Base-by-base conservation (phyloP, 495 filamentous ascomycete genomes). In the Penicillium silybi region DNA sequence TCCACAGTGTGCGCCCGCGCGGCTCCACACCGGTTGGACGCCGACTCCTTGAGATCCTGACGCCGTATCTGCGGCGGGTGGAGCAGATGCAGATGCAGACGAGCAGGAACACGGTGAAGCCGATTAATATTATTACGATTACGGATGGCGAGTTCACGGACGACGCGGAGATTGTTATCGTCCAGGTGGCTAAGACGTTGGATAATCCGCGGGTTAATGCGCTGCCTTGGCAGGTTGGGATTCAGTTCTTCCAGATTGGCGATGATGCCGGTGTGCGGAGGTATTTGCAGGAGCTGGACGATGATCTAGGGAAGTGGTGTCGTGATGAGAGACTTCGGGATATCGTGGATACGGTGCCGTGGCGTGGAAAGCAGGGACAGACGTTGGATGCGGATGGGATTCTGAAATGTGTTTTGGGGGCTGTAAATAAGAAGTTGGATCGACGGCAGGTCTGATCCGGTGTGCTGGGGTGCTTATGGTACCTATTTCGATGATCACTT, bases 171-270 rank as follows among this genome's bases (percentile, higher is more conserved):
- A 74, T 71, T 41, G 76, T 87, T 9, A 85, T 98, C 50, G 71
- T 88, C 10, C 61, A 66, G 7, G 75, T 80, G 0, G 93, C 91
- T 0, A 74, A 79, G 66, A 80, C 80, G 53, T 74, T 98, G 19
- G 92, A 97, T 63, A 27, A 51, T 0, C 46, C 54, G 9, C 69
- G 64, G 16, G 64, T 86, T 4, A 77, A 84, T 29, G 92, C 91
- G 0, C 82, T 85, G 27, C 78, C 89, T 20, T 88, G 89, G 78
- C 93, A 98, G 71, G 75, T 97, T 11, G 93, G 95, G 11, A 85
- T 98, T 50, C 93, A 98, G 69, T 97, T 98, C 72, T 93, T 98
- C 72, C 93, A 98, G 73, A 87, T 97, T 47, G 93, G 93, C 42
- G 77, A 82, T 26, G 90, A 96, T 59, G 56, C 66, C 5, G 70